Evolutionary conservation across 345 rosid species (phyloP).

Genomic region (Lepidium aucheri): DNA sequence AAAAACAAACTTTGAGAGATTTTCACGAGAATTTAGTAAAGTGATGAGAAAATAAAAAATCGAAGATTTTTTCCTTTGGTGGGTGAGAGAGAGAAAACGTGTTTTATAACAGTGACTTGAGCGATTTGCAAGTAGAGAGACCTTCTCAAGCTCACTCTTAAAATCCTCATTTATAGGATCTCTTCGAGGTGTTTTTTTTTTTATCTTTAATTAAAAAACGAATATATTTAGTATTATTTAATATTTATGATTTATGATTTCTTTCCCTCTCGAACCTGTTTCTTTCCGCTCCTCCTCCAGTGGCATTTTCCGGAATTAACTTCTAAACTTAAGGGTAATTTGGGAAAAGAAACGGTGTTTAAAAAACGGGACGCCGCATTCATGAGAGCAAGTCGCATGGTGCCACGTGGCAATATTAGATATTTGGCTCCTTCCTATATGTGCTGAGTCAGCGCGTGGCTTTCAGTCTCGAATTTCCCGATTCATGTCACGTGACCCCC

Average conservation of each 20-base stretch:
- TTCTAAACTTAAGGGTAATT: background rate
- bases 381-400: slow-evolving; percentile 11
- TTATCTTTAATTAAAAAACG: background rate
- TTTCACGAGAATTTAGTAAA: background rate
- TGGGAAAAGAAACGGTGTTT: background rate
- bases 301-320: background rate
- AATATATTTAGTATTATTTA: background rate
- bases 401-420: slow-evolving; percentile 31
- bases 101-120: background rate
- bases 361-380: slow-evolving; percentile 41
- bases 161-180: slow-evolving; percentile 26
- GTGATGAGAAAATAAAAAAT: background rate
- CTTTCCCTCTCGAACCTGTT: slow-evolving; percentile 4
- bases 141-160: slow-evolving; percentile 11
- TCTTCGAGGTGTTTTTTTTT: background rate
- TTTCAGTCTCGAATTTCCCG: slow-evolving; percentile 33
- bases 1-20: background rate
- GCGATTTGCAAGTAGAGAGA: slow-evolving; percentile 4
- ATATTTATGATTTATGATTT: background rate
- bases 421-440: slow-evolving; percentile 5
- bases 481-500: slow-evolving; percentile 70
- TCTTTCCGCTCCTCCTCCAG: slow-evolving; percentile 16
- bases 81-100: slow-evolving; percentile 13
- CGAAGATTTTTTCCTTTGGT: background rate
- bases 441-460: slow-evolving; percentile 40